Conservation (phyloP, 495 filamentous ascomycete genomes). For the Schizothecium vesticola region DNA sequence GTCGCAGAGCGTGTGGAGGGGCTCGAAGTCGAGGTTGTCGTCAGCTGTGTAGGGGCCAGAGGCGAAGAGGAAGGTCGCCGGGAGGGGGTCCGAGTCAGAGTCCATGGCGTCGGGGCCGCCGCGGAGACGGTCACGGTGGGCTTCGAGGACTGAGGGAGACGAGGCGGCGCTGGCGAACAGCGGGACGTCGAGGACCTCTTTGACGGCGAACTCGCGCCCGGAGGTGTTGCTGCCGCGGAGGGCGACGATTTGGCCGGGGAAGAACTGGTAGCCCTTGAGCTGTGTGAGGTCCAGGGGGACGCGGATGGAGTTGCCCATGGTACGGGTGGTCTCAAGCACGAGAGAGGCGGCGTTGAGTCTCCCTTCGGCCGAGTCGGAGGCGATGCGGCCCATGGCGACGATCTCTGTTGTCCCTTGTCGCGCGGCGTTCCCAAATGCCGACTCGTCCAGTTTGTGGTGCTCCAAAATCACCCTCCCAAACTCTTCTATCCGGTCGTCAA, state of each 20-base stretch:
- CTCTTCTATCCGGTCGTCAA: constrained; percentile 92
- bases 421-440: constrained; percentile 82
- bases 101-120: constrained; percentile 57
- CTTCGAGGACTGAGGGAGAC: constrained; percentile 51
- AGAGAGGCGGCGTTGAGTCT: constrained; percentile 78
- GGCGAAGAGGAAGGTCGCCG: constrained; percentile 69
- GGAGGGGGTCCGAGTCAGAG: constrained; percentile 47
- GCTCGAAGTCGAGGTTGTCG: constrained; percentile 83
- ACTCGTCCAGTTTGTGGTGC: constrained; percentile 68
- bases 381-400: constrained; percentile 84
- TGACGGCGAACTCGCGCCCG: constrained; percentile 76
- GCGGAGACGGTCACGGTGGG: constrained; percentile 57
- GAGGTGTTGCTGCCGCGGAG: constrained; percentile 80
- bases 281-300: constrained; percentile 72
- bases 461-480: constrained; percentile 67
- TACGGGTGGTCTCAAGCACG: constrained; percentile 78
- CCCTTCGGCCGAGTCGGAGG: constrained; percentile 76
- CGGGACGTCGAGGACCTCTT: constrained; percentile 68
- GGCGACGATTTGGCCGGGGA: constrained; percentile 91
- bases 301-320: constrained; percentile 75
- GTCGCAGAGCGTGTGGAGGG: constrained; percentile 72
- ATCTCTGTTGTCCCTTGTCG: constrained; percentile 79
- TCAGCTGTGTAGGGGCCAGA: constrained; percentile 89
- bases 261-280: constrained; percentile 71
- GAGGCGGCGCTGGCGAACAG: constrained; percentile 65